Evolutionary conservation across 768 basidiomycete species (phyloP), one percentile per base, ranked within the genome.

Genomic region (Mycena amicta): DNA sequence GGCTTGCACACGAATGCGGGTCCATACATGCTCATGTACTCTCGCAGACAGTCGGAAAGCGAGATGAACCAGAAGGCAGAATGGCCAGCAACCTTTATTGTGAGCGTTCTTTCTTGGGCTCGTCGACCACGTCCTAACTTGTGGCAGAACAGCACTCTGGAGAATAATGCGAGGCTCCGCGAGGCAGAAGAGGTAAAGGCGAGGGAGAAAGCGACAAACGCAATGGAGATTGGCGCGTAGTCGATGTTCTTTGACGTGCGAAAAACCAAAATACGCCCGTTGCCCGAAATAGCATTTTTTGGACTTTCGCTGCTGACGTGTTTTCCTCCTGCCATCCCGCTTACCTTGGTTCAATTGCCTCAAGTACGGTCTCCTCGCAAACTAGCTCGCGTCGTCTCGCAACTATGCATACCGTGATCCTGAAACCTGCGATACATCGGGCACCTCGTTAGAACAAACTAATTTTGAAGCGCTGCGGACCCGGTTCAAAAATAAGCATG

Each of bases 1-100:
- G 92, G 92, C 0, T 71, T 92, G 29, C 90, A 92, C 66, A 79
- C 92, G 4, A 81, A 83, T 16, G 89, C 89, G 20, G 92, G 92
- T 1, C 90, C 92, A 1, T 92, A 88, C 70, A 71, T 93, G 65
- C 74, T 93, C n/a, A 70, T 93, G 31, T 93, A 93, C 71, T 82
- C 80, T 62, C 74, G 76, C 33, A 27, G 58, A 2, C 60, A 57
- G 52, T 33, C 49, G 22, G 64, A 55, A 52, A 30, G 3, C 6
- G 61, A 62, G 57, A 37, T 28, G 43, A 23, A 4, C 18, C 25
- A 46, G 45, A 39, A 43, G 47, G 40, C 31, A 43, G 3, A 49
- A 15, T 64, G 62, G 62, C 62, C 62, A 22, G 31, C 41, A 3
- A 3, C 29, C 3, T 60, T 64, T 27, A 40, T 46, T 0, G 62